phyloP scores from a whole-genome alignment of 139 green algal species.

The Chlorella sp. region DNA sequence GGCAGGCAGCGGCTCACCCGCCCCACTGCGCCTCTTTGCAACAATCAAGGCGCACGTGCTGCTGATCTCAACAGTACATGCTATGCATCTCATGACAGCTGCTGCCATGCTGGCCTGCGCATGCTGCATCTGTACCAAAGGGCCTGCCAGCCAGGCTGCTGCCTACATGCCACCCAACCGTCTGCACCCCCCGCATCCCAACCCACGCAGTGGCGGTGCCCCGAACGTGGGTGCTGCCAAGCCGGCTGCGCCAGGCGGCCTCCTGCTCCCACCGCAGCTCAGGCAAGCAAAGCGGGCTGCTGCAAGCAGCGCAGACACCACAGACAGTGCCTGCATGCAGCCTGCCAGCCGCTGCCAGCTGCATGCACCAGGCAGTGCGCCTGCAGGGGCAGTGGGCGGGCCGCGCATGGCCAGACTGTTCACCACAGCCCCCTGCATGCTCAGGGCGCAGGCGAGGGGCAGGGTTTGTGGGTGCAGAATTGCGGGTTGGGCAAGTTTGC shows the following conservation, averaged over 20 bases:
- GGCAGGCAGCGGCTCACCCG: not conserved
- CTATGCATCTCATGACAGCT: not conserved
- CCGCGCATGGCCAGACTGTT: not conserved
- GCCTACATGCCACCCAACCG: not conserved
- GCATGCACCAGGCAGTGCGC: not conserved
- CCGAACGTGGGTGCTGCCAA: not conserved
- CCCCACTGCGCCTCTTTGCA: not conserved
- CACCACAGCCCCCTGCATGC: not conserved
- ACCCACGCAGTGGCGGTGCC: not conserved
- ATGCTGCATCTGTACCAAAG: not conserved
- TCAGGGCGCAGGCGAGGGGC: too few species aligned
- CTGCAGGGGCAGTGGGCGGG: not conserved
- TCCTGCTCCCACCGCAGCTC: constrained; percentile 39
- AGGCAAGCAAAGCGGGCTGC: not conserved
- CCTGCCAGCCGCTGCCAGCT: not conserved
- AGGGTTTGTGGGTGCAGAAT: too few species aligned
- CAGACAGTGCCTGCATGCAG: not conserved
- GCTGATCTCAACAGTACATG: not conserved
- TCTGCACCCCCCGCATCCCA: not conserved
- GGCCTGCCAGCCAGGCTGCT: too few species aligned
- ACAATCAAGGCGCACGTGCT: not conserved
- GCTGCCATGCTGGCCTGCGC: not conserved
- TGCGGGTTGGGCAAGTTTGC: not conserved
- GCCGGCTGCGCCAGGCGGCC: not conserved
- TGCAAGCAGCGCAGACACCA: too few species aligned